These are phyloP conservation scores for Atkinsonella hypoxylon DNA, from an alignment of 2,329 filamentous ascomycete species.

Conservation along the genomic window DNA sequence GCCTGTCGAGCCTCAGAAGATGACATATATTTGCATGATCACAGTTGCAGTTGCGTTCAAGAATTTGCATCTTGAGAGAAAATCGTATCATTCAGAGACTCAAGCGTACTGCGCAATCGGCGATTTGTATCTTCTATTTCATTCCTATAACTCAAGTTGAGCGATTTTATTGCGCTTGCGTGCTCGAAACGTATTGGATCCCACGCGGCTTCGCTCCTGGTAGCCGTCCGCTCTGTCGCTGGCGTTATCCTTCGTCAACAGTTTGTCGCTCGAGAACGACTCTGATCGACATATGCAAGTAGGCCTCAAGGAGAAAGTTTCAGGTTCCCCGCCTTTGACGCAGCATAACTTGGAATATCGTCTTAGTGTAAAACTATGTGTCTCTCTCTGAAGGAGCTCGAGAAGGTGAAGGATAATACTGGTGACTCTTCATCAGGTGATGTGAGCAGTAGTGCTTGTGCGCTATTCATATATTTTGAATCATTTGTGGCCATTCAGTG, in stretches of 20 bases:
- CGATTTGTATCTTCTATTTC: conserved; percentile 10
- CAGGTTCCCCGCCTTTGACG: background rate
- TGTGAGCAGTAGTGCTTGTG: background rate
- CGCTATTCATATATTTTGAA: background rate
- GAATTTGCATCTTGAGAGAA: conserved; percentile 13
- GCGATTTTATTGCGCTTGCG: conserved; percentile 11
- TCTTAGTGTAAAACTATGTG: background rate
- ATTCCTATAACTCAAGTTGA: conserved; percentile 10
- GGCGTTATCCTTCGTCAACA: background rate
- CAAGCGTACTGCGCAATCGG: conserved; percentile 6
- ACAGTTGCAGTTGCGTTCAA: conserved; percentile 15
- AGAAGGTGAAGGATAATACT: background rate
- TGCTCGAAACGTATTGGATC: conserved; percentile 15
- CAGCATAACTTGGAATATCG: background rate
- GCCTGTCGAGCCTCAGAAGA: background rate
- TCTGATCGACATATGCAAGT: background rate
- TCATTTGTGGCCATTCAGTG: background rate
- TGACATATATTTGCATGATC: no score
- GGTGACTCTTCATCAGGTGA: background rate
- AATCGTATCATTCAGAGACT: conserved; percentile 11
- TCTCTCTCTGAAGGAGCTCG: background rate
- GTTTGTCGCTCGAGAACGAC: background rate
- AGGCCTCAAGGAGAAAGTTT: background rate
- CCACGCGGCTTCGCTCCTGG: conserved; percentile 13
- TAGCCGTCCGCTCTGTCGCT: background rate